These are phyloP conservation scores for Rhodotorula sp. DNA, from an alignment of 1,284 basidiomycete genomes.

Conservation along the genomic window DNA sequence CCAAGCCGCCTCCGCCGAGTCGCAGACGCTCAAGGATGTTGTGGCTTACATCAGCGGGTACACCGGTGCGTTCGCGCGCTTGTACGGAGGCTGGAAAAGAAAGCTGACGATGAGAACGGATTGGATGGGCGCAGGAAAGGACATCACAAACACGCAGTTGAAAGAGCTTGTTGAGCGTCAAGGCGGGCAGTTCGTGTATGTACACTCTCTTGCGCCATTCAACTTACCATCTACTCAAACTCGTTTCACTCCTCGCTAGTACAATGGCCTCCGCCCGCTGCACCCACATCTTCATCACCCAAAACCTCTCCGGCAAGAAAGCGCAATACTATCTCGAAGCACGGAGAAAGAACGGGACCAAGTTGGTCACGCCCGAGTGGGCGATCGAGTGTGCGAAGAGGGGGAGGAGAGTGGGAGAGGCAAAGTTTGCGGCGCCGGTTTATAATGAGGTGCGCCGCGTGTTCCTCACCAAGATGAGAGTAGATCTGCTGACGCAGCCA, in stretches of 20 bases:
- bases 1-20: constrained; percentile 22
- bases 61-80: constrained; percentile 6
- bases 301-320: constrained; percentile 30
- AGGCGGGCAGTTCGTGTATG: constrained; percentile 23
- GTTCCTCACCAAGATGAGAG: neutral
- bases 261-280: constrained; percentile 3
- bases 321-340: constrained; percentile 22
- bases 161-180: constrained; percentile 25
- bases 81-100: too few species aligned
- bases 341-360: constrained; percentile 16
- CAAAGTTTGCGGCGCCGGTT: constrained; percentile 15
- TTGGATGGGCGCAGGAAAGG: constrained; percentile 13
- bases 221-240: neutral
- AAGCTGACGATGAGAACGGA: neutral
- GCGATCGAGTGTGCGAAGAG: constrained; percentile 23
- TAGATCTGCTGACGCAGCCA: too few species aligned
- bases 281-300: constrained; percentile 30
- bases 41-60: constrained; percentile 29
- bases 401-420: constrained; percentile 27
- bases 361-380: constrained; percentile 33
- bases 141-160: constrained; percentile 26
- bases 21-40: constrained; percentile 22
- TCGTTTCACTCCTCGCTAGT: neutral
- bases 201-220: neutral
- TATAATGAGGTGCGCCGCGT: constrained; percentile 17